Evolutionary conservation across 139 green algal genomes (phyloP).

Genomic region (Dunaliella primolecta): DNA sequence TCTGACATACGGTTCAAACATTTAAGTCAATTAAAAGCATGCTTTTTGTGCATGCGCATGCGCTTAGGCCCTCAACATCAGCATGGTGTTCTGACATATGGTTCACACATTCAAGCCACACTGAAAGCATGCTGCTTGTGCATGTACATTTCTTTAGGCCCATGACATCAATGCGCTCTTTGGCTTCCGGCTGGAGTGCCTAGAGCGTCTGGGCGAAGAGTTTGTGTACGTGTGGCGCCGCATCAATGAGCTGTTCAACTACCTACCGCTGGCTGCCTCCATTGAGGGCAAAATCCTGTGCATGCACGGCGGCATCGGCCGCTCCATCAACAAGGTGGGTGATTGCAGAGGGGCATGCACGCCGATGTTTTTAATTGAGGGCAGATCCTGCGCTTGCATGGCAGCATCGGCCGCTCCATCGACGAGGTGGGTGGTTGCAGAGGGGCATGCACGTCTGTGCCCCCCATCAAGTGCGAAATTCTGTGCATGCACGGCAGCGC

Average conservation of each 20-base stretch:
- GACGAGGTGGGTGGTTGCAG: constrained; percentile 17
- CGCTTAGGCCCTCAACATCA: too few species aligned
- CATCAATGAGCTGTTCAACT: constrained; percentile 99
- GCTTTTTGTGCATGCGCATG: too few species aligned
- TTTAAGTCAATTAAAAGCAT: too few species aligned
- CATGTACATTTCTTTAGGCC: too few species aligned
- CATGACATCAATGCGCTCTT: constrained; percentile 99
- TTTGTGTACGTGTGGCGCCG: constrained; percentile 85
- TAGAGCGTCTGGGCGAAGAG: constrained; percentile 89
- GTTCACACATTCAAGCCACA: too few species aligned
- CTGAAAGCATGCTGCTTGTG: too few species aligned
- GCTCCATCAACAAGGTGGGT: constrained; percentile 68
- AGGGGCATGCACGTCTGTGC: too few species aligned
- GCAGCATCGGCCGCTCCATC: constrained; percentile 93
- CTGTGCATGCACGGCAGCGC: constrained; percentile 99
- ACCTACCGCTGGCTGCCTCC: constrained; percentile 90
- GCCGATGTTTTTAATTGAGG: too few species aligned
- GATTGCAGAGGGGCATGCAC: background rate
- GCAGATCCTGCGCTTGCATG: constrained; percentile 98
- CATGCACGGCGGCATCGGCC: constrained; percentile 97
- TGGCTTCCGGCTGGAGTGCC: constrained; percentile 96
- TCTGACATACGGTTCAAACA: too few species aligned
- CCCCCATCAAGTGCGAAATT: constrained; percentile 96
- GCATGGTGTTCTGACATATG: too few species aligned
- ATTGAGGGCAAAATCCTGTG: constrained; percentile 97